A percentile compares a stretch with the other conserved stretches of the same genome.
Conservation (phyloP, 148 eudicot genomes). For the Rhododendron griersonianum region DNA sequence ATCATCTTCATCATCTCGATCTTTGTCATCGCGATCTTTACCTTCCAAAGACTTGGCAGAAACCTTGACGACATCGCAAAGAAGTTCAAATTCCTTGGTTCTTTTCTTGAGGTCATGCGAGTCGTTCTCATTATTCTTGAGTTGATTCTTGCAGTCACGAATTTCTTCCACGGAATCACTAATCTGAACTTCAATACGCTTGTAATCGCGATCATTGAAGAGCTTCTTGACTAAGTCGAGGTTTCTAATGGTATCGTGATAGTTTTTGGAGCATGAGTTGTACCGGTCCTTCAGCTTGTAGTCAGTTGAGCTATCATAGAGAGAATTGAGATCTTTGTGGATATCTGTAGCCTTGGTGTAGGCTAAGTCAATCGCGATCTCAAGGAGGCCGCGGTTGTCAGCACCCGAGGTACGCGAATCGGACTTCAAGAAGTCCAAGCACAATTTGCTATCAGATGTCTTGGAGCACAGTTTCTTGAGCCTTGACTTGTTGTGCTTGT, state of each 20-base stretch:
- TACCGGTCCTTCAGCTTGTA: not conserved
- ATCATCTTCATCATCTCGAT: not conserved
- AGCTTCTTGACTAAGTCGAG: not conserved
- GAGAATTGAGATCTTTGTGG: not conserved
- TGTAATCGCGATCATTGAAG: not conserved
- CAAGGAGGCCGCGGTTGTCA: not conserved
- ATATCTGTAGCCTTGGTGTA: slow-evolving; percentile 8
- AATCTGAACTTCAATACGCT: not conserved
- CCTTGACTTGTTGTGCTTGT: not conserved
- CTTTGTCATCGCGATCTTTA: not conserved
- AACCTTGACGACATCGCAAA: slow-evolving; percentile 3
- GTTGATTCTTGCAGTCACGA: slow-evolving; percentile 3
- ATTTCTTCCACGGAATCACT: not conserved
- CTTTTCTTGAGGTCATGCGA: not conserved
- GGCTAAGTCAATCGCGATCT: slow-evolving; percentile 3
- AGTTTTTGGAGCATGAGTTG: slow-evolving; percentile 9
- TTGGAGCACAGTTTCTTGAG: slow-evolving; percentile 6
- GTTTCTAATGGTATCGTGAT: not conserved
- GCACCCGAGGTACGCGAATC: not conserved
- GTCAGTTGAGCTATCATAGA: not conserved
- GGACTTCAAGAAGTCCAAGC: slow-evolving; percentile 1
- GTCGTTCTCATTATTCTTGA: not conserved
- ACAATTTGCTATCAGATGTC: not conserved
- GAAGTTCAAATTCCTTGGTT: slow-evolving; percentile 10
- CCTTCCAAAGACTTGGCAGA: not conserved